Percentiles rank a stretch among this genome's conserved stretches.
phyloP scores from a whole-genome alignment of 2,329 filamentous ascomycete species.

The Hawksworthiomyces lignivorus region DNA sequence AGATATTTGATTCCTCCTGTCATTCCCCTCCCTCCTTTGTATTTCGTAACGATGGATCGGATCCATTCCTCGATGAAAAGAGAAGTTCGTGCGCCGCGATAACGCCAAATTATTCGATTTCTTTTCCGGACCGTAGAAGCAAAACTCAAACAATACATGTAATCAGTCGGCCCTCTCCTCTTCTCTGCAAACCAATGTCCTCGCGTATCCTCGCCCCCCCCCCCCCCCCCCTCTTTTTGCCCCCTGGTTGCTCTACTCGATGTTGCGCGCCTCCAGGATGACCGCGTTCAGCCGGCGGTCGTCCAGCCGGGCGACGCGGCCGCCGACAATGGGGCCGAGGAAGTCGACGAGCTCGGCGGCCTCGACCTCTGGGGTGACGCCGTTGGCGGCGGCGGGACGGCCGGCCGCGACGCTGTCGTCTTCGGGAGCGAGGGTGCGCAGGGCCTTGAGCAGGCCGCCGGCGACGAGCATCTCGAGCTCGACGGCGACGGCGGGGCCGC shows the following conservation, averaged over 20 bases:
- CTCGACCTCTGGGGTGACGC: constrained; percentile 21
- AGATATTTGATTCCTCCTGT: no score
- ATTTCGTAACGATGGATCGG: no score
- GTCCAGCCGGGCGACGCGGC: constrained; percentile 36
- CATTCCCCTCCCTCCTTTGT: no score
- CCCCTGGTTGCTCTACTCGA: constrained; percentile 38
- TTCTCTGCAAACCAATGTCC: no score
- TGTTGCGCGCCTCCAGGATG: constrained; percentile 47
- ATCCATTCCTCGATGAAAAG: no score
- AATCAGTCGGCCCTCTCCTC: no score
- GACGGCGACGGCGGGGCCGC: constrained; percentile 30
- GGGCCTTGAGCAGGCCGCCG: constrained; percentile 46
- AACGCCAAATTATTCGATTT: no score
- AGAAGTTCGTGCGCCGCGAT: no score
- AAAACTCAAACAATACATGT: no score
- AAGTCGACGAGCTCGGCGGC: constrained; percentile 43
- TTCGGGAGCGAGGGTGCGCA: constrained; percentile 36
- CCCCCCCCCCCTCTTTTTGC: no score
- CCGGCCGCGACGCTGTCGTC: constrained; percentile 28
- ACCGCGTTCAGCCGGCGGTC: constrained; percentile 41
- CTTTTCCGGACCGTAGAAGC: no score
- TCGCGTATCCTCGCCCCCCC: no score
- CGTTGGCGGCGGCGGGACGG: constrained; percentile 1
- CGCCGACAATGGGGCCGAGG: constrained; percentile 46
- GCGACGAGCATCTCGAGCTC: constrained; percentile 49